Conservation (phyloP, 495 filamentous ascomycete species). For the Penicillium lagena region DNA sequence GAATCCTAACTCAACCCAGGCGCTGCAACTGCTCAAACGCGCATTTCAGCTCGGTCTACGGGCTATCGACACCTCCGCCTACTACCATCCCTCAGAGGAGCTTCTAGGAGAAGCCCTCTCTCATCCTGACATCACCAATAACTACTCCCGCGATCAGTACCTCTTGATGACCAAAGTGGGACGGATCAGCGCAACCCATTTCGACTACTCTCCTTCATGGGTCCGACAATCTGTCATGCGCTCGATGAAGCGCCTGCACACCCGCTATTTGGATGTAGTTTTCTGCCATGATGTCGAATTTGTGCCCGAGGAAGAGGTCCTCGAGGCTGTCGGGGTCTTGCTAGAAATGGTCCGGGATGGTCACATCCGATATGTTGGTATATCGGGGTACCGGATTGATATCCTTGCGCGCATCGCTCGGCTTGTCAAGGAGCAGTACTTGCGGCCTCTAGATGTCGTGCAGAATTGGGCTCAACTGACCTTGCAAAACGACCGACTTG, state of each 20-base stretch:
- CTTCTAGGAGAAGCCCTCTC: slow-evolving; percentile 69
- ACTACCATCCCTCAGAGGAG: slow-evolving; percentile 81
- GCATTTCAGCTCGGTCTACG: slow-evolving; percentile 65
- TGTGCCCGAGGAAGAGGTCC: slow-evolving; percentile 43
- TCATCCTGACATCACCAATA: slow-evolving; percentile 39
- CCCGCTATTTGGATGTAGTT: slow-evolving; percentile 54
- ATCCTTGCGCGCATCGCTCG: slow-evolving; percentile 59
- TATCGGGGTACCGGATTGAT: slow-evolving; percentile 71
- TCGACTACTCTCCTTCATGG: slow-evolving; percentile 52
- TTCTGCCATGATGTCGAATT: slow-evolving; percentile 65
- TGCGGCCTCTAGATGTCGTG: slow-evolving; percentile 73
- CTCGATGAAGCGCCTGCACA: slow-evolving; percentile 44
- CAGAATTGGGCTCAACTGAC: slow-evolving; percentile 82
- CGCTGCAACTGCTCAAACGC: slow-evolving; percentile 59
- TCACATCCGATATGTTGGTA: slow-evolving; percentile 69
- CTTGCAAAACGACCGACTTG: slow-evolving; percentile 66
- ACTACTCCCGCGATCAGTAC: slow-evolving; percentile 45
- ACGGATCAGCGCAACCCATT: slow-evolving; percentile 41
- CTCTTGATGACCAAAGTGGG: slow-evolving; percentile 58
- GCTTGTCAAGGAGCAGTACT: slow-evolving; percentile 55
- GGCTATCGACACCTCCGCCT: slow-evolving; percentile 86
- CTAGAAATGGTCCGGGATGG: slow-evolving; percentile 59
- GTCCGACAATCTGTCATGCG: slow-evolving; percentile 44
- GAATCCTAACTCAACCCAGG: slow-evolving; percentile 61
- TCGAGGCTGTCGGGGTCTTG: slow-evolving; percentile 54